These are phyloP conservation scores for Colletotrichum eremochloae DNA, from an alignment of 2,329 filamentous ascomycete species.

Conservation along the genomic window DNA sequence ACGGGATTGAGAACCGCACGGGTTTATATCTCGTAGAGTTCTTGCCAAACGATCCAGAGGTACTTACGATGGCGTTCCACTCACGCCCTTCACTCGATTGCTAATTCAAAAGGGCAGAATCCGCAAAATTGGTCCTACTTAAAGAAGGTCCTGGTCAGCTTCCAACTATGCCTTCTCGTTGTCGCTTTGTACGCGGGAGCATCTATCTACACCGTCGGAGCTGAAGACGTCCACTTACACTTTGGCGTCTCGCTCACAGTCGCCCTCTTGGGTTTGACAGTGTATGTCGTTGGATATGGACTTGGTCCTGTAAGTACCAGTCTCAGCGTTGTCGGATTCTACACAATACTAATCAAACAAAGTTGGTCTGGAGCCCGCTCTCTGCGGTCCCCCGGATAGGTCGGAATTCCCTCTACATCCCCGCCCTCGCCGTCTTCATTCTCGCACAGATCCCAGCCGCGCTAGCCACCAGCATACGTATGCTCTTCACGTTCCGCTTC, in stretches of 20 bases:
- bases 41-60: constrained; percentile 37
- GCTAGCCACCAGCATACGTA: constrained; percentile 38
- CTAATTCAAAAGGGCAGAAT: constrained; percentile 62
- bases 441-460: constrained; percentile 38
- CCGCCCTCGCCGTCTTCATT: constrained; percentile 41
- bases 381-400: constrained; percentile 43
- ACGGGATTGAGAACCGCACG: constrained; percentile 1
- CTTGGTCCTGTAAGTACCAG: constrained; percentile 62
- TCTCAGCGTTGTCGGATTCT: background rate
- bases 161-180: constrained; percentile 61
- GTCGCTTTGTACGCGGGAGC: constrained; percentile 34
- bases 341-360: background rate
- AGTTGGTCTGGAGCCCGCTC: constrained; percentile 43
- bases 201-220: constrained; percentile 82
- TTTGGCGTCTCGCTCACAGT: constrained; percentile 81
- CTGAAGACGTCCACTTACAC: constrained; percentile 71
- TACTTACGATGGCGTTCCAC: background rate
- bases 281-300: constrained; percentile 87
- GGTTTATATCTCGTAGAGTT: constrained; percentile 35
- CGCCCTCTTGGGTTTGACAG: constrained; percentile 76
- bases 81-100: background rate
- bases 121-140: constrained; percentile 81
- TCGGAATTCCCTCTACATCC: constrained; percentile 42
- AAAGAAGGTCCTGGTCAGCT: constrained; percentile 75
- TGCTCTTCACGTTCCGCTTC: constrained; percentile 44